phyloP scores from a whole-genome alignment of 257 asterid species.

The Ilex asprella region DNA sequence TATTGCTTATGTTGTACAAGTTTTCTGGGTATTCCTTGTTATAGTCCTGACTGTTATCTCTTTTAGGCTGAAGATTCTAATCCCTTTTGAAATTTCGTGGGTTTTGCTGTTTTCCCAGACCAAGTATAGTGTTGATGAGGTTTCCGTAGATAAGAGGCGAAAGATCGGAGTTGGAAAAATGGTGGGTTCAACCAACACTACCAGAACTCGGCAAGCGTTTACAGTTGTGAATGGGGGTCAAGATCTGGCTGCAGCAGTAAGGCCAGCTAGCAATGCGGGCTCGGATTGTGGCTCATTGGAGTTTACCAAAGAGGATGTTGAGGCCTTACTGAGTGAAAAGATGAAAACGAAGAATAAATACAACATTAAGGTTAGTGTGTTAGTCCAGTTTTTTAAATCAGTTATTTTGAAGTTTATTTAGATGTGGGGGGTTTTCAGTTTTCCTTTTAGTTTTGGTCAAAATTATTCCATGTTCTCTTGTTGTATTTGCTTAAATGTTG shows the following conservation, averaged over 20 bases:
- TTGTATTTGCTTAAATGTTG: slow-evolving; percentile 1
- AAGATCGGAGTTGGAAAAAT: slow-evolving; percentile 50
- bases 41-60: too few species aligned
- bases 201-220: slow-evolving; percentile 61
- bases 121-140: slow-evolving; percentile 47
- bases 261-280: slow-evolving; percentile 63
- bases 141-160: slow-evolving; percentile 61
- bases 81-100: not conserved
- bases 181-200: slow-evolving; percentile 42
- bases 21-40: too few species aligned
- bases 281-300: slow-evolving; percentile 54
- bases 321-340: slow-evolving; percentile 65
- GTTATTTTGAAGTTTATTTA: not conserved
- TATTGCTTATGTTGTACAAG: too few species aligned
- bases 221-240: slow-evolving; percentile 68
- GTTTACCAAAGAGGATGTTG: slow-evolving; percentile 68
- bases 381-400: not conserved
- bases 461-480: too few species aligned
- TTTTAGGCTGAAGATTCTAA: too few species aligned
- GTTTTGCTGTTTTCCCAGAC: slow-evolving; percentile 32
- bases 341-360: slow-evolving; percentile 56
- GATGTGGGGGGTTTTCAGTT: too few species aligned
- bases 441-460: too few species aligned
- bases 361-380: slow-evolving; percentile 33
- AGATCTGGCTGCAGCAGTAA: slow-evolving; percentile 50